Percentiles rank a stretch among this genome's conserved stretches.
These are phyloP conservation scores for Elongisporangium prolatum DNA, from an alignment of 352 stramenopile genomes.

Conservation along the genomic window DNA sequence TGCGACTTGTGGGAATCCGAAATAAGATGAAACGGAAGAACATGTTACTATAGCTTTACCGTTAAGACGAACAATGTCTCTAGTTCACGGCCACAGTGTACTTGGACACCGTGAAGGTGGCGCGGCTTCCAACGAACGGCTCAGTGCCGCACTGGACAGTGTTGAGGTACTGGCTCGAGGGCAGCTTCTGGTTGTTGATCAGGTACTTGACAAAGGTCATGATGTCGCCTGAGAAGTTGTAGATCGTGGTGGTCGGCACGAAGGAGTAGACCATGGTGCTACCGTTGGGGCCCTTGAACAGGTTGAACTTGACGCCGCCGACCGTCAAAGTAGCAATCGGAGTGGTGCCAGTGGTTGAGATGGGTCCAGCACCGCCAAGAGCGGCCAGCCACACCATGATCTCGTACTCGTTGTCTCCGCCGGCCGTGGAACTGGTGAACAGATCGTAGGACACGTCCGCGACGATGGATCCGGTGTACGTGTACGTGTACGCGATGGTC, in stretches of 20 bases:
- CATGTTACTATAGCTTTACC: too few relatives aligned
- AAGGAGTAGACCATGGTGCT: slow-evolving; percentile 32
- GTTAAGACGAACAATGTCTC: too few relatives aligned
- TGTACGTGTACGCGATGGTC: too few relatives aligned
- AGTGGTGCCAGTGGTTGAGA: slow-evolving; percentile 22
- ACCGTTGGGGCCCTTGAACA: slow-evolving; percentile 29
- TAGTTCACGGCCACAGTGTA: slow-evolving; percentile 17
- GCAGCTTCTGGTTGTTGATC: too few relatives aligned
- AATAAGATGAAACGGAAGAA: too few relatives aligned
- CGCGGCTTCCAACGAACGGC: slow-evolving; percentile 14
- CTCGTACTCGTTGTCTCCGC: slow-evolving; percentile 23
- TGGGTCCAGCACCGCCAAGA: slow-evolving; percentile 23
- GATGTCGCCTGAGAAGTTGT: slow-evolving; percentile 27
- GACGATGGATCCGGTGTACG: too few relatives aligned
- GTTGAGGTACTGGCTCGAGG: too few relatives aligned
- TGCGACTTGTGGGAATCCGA: too few relatives aligned
- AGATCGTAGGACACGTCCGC: slow-evolving; percentile 26
- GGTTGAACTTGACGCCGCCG: too few relatives aligned
- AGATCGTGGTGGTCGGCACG: slow-evolving; percentile 20
- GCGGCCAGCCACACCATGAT: slow-evolving; percentile 35
- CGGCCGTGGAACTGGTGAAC: slow-evolving; percentile 25
- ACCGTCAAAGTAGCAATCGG: slow-evolving; percentile 22
- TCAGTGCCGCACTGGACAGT: slow-evolving; percentile 17
- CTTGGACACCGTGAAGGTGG: slow-evolving; percentile 15
- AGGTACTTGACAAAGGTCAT: slow-evolving; percentile 28